These are phyloP conservation scores for Solanum chacoense DNA, from an alignment of 305 asterid species.

Conservation along the genomic window DNA sequence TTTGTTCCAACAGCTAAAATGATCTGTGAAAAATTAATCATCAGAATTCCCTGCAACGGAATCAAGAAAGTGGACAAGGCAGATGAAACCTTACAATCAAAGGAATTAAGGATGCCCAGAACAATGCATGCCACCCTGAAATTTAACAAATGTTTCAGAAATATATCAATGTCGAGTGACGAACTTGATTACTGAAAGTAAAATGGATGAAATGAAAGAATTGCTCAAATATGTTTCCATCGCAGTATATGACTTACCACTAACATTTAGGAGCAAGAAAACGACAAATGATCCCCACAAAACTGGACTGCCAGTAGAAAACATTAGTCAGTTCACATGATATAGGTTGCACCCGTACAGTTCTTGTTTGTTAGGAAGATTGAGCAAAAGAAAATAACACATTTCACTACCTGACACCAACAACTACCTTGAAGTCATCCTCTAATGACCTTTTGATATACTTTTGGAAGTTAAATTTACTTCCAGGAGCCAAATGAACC, in stretches of 20 bases:
- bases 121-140: constrained; percentile 79
- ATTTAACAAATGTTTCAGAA: neutral
- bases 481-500: constrained; percentile 97
- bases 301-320: constrained; percentile 57
- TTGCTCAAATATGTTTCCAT: neutral
- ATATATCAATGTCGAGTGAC: neutral
- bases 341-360: neutral
- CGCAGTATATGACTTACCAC: constrained; percentile 29
- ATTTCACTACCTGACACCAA: constrained; percentile 68
- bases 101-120: constrained; percentile 92
- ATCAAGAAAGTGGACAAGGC: neutral
- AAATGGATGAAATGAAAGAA: neutral
- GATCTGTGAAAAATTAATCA: constrained; percentile 30
- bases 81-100: constrained; percentile 45
- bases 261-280: constrained; percentile 80
- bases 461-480: constrained; percentile 86
- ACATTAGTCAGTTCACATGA: neutral
- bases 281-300: constrained; percentile 86
- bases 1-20: constrained; percentile 86
- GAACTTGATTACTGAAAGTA: neutral
- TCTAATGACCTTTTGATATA: constrained; percentile 83
- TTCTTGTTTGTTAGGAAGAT: neutral
- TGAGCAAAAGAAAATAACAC: neutral
- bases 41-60: neutral
- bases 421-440: constrained; percentile 79